Evolutionary conservation across 73 alveolate genomes (phyloP), one percentile per base, ranked within the genome.

Genomic region (Urostyla sp.): DNA sequence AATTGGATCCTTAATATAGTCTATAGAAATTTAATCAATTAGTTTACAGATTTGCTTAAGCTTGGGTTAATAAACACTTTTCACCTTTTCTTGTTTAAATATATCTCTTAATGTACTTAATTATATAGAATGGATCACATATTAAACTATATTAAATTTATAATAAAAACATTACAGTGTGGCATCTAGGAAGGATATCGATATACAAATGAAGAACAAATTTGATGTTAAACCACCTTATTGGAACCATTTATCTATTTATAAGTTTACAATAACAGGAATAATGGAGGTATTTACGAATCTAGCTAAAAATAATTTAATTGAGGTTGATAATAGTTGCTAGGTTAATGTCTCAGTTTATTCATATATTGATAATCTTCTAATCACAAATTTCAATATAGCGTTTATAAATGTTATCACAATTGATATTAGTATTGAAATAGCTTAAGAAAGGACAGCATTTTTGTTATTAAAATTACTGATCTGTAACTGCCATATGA

Each of bases 231-330:
- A 80, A 2, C 94, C 96, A 20, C 85, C 75, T 7, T 50, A 50
- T 6, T 32, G 44, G 53, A 85, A 85, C 91, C 91, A 90, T 5
- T 58, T 59, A n/a, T 56, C 56, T 1, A 26, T 51, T 0, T 45
- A 23, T 31, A 6, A 16, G 45, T 66, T 84, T n/a, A 89, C 84
- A 20, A 89, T 43, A 52, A 88, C 49, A 18, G 93, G 90, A 11
- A 92, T 77, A 10, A 92, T 72, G 15, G 95, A 90, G 23, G 98
- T 84, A 52, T 92, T 92, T 0, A 84, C 38, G 59, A 92, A 92
- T 46, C 81, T 49, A 5, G 94, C 90, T n/a, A 78, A 26, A 10
- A 84, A 49, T 23, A 90, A 69, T 55, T 92, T 92, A 43, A 59
- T 46, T 1, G 98, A 94, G 30, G 85, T 87, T 31, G 93, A 76